These are phyloP conservation scores for Sapria himalayana DNA, from an alignment of 345 rosid genomes.

Conservation along the genomic window DNA sequence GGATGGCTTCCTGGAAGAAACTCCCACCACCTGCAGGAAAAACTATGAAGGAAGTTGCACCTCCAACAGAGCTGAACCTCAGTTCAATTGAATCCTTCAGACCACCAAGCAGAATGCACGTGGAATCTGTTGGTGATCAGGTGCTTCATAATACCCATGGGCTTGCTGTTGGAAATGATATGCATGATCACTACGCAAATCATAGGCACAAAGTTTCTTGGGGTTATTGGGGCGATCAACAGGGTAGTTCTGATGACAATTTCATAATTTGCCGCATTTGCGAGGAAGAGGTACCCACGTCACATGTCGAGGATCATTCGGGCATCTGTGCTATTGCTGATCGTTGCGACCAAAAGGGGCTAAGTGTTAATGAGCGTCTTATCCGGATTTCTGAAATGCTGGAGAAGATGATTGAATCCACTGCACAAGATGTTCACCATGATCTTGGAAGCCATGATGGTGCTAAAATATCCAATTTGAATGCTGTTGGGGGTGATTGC, in stretches of 20 bases:
- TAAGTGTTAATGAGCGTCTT: constrained; percentile 76
- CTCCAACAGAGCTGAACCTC: constrained; percentile 30
- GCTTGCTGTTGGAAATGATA: constrained; percentile 32
- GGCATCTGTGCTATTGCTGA: constrained; percentile 88
- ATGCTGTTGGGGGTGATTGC: constrained; percentile 71
- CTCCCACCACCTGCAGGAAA: constrained; percentile 64
- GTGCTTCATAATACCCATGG: constrained; percentile 24
- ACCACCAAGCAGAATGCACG: constrained; percentile 16
- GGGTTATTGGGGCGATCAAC: constrained; percentile 93
- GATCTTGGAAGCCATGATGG: constrained; percentile 76
- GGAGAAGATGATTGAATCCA: constrained; percentile 70
- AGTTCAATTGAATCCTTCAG: constrained; percentile 30
- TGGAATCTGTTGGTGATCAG: constrained; percentile 20
- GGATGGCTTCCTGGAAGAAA: constrained; percentile 82
- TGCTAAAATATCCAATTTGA: constrained; percentile 74
- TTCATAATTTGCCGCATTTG: constrained; percentile 96
- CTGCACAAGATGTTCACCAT: constrained; percentile 40
- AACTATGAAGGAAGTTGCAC: constrained; percentile 31
- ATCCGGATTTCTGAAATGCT: constrained; percentile 67
- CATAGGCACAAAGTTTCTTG: constrained; percentile 79
- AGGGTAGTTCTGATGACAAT: constrained; percentile 41
- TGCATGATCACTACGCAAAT: constrained; percentile 42
- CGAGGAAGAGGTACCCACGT: constrained; percentile 89
- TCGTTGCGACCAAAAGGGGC: constrained; percentile 77
- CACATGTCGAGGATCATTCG: constrained; percentile 85